Percentiles rank a stretch among this genome's conserved stretches.
phyloP scores from a whole-genome alignment of 306 rosid genomes.

The Gastrolobium villosum region DNA sequence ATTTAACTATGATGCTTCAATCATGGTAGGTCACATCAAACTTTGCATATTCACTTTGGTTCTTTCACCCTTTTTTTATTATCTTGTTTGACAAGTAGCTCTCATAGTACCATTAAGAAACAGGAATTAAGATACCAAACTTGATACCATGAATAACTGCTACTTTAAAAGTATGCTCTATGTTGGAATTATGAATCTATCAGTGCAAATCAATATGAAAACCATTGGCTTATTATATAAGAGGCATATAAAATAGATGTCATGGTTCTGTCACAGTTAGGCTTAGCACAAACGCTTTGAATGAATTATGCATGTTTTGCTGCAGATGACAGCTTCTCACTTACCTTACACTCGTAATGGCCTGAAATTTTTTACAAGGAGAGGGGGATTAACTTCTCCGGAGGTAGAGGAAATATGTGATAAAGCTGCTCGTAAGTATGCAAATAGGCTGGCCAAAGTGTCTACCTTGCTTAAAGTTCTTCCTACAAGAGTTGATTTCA shows the following conservation, averaged over 20 bases:
- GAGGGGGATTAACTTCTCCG: constrained; percentile 76
- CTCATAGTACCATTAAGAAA: not conserved
- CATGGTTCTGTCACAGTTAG: constrained; percentile 23
- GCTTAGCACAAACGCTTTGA: constrained; percentile 1
- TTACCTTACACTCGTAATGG: constrained; percentile 92
- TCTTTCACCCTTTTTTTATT: not conserved
- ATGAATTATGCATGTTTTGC: constrained; percentile 15
- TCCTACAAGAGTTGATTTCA: constrained; percentile 78
- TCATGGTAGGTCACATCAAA: constrained; percentile 63
- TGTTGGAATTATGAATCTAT: not conserved
- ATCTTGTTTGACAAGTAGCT: constrained; percentile 11
- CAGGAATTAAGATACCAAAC: not conserved
- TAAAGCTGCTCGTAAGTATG: constrained; percentile 80
- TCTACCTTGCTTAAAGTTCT: constrained; percentile 62
- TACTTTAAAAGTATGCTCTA: constrained; percentile 6
- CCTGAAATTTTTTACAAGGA: constrained; percentile 84
- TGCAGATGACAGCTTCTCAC: constrained; percentile 97
- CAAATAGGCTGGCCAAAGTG: constrained; percentile 71
- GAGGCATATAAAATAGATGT: not conserved
- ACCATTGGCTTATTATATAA: not conserved
- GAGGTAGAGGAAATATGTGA: constrained; percentile 87
- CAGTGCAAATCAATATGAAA: not conserved
- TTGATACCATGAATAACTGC: not conserved
- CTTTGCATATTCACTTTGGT: not conserved
- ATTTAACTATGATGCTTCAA: constrained; percentile 86